Evolutionary conservation across 495 filamentous ascomycete species (phyloP).

Genomic region (Tuber borchii): DNA sequence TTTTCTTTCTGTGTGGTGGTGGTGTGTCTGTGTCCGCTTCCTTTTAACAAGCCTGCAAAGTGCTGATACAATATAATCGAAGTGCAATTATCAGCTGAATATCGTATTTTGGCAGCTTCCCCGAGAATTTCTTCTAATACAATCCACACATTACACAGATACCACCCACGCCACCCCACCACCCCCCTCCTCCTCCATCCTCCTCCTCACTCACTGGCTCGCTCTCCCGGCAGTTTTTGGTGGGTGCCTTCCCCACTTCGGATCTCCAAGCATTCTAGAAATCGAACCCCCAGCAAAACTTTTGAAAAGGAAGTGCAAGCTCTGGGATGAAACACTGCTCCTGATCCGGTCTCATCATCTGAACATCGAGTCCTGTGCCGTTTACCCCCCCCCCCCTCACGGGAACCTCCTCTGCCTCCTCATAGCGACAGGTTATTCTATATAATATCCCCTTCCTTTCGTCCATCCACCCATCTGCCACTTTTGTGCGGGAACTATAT

Average conservation of each 20-base stretch:
- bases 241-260: not conserved
- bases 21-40: not conserved
- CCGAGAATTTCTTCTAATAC: not conserved
- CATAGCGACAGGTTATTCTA: not conserved
- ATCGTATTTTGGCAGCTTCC: not conserved
- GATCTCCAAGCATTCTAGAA: not conserved
- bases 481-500: not conserved
- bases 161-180: not conserved
- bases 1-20: not conserved
- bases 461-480: not conserved
- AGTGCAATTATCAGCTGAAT: constrained; percentile 2
- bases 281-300: not conserved
- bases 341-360: not conserved
- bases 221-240: not conserved
- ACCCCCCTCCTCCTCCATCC: not conserved
- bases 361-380: not conserved
- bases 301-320: not conserved
- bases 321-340: not conserved
- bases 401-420: not conserved
- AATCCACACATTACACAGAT: not conserved
- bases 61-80: not conserved
- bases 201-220: not conserved
- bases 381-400: not conserved
- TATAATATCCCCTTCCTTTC: not conserved
- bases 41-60: not conserved